phyloP scores from a whole-genome alignment of 805 yeast species.

The Cyberlindnera maclurae region DNA sequence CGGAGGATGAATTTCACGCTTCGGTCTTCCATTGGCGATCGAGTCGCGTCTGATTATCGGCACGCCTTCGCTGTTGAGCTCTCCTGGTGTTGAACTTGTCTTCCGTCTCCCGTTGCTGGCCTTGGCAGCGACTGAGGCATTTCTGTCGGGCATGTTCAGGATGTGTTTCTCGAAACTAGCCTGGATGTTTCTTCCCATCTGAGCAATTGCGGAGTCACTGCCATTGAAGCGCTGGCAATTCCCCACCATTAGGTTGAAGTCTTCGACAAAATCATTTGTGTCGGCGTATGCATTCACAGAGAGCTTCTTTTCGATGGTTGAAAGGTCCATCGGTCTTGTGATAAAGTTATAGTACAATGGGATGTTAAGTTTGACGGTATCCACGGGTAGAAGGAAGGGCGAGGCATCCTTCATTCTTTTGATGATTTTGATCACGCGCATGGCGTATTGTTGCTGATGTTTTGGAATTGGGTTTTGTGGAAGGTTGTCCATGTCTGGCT shows the following conservation, averaged over 20 bases:
- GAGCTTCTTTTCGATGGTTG: slow-evolving; percentile 82
- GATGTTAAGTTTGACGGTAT: slow-evolving; percentile 76
- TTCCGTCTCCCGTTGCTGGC: slow-evolving; percentile 17
- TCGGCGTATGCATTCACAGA: slow-evolving; percentile 61
- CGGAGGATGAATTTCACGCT: slow-evolving; percentile 95
- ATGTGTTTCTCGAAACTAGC: slow-evolving; percentile 91
- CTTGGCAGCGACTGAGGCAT: slow-evolving; percentile 25
- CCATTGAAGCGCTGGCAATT: slow-evolving; percentile 88
- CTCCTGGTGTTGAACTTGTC: slow-evolving; percentile 22
- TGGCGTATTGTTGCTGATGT: slow-evolving; percentile 79
- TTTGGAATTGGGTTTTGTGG: slow-evolving; percentile 64
- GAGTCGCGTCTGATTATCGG: slow-evolving; percentile 72
- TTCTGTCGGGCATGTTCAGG: slow-evolving; percentile 79
- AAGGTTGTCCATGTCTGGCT: slow-evolving; percentile 65
- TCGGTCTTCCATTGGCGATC: slow-evolving; percentile 72
- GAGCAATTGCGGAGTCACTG: slow-evolving; percentile 69
- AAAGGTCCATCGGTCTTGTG: slow-evolving; percentile 85
- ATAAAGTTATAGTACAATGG: slow-evolving; percentile 86
- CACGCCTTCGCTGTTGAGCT: slow-evolving; percentile 38
- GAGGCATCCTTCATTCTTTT: slow-evolving; percentile 87
- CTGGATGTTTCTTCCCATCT: slow-evolving; percentile 86
- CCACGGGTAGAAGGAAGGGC: slow-evolving; percentile 89
- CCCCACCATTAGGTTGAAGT: slow-evolving; percentile 75
- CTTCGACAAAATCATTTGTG: slow-evolving; percentile 62
- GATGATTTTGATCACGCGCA: slow-evolving; percentile 75